These are phyloP conservation scores for Raphanus raphanistrum DNA, from an alignment of 345 rosid genomes.

Conservation along the genomic window DNA sequence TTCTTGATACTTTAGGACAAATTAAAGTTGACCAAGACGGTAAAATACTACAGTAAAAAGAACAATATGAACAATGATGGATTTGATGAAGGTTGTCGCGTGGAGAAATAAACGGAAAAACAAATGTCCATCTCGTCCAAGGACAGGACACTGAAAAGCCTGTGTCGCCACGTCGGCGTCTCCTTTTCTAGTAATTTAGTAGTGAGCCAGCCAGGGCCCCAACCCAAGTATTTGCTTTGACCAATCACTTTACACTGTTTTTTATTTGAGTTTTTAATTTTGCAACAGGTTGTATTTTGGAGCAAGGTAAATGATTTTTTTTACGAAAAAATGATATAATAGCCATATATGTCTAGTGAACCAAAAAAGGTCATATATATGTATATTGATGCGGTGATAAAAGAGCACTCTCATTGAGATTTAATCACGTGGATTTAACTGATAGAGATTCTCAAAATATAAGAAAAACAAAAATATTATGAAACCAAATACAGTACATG, in stretches of 20 bases:
- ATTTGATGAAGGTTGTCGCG: neutral
- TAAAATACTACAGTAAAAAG: neutral
- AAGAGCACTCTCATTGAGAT: neutral
- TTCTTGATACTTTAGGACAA: neutral
- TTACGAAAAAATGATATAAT: too few relatives aligned
- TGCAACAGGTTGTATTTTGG: too few relatives aligned
- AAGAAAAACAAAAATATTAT: too few relatives aligned
- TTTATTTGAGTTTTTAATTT: neutral
- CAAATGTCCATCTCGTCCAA: neutral
- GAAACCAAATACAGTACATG: neutral
- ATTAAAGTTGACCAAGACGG: conserved; percentile 1
- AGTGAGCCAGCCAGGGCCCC: conserved; percentile 28
- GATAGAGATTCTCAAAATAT: neutral
- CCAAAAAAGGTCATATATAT: too few relatives aligned
- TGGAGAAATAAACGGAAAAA: neutral
- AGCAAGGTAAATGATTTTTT: too few relatives aligned
- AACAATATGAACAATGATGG: neutral
- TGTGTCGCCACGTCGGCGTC: conserved; percentile 37
- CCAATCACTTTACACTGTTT: conserved; percentile 19
- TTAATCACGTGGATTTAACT: neutral
- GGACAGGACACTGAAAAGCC: conserved; percentile 45
- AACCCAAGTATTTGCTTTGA: conserved; percentile 11
- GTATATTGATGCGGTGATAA: neutral
- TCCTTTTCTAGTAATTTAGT: conserved; percentile 18
- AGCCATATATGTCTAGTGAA: too few relatives aligned